Evolutionary conservation across 192 early-diverging fungal species (phyloP), one percentile per base, ranked within the genome.

Genomic region (Anaeromyces robustus): DNA sequence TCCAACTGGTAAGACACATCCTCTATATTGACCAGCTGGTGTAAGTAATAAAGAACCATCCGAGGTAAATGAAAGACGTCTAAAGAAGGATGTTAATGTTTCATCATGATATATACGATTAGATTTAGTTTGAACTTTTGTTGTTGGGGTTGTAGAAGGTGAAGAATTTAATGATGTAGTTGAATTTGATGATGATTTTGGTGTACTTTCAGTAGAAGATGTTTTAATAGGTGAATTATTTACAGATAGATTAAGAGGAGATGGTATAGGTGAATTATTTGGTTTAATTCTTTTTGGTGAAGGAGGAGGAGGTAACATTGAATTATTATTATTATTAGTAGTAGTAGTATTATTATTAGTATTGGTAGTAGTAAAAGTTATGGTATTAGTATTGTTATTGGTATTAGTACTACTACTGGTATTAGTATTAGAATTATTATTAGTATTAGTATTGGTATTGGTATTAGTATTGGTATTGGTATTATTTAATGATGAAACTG

Each of bases 21-120:
- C 28, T 29, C 82, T 22, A n/a, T 34, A 28, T 30, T 93, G 83
- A 29, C 95, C 97, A 0, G 94, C 92, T 18, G 97, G 95, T 0
- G 94, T 89, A 13, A 96, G 80, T 19, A 98, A 85, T 37, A 96
- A 83, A 16, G 91, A 87, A 14, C 97, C 97, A 83, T 98, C 97
- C 16, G 96, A 94, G 28, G 94, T 94, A 81, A 97, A 94, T 6
- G 90, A 85, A 7, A 94, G 91, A 80, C 97, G 86, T 77, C 97
- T 86, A 85, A 98, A 98, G 84, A 97, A 98, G 1, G 95, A 95
- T 1, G 92, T 88, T 80, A 98, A 83, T 78, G 90, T 95, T 84
- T 98, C 96, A 86, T 96, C 95, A 82, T 93, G 90, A 81, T 92
- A 95, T 80, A 93, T 81, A 11, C 90, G 86, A 81, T 89, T 85